Percentiles rank a stretch among this genome's conserved stretches.
phyloP scores from a whole-genome alignment of 2,329 filamentous ascomycete genomes.

The Diaporthe helianthi region DNA sequence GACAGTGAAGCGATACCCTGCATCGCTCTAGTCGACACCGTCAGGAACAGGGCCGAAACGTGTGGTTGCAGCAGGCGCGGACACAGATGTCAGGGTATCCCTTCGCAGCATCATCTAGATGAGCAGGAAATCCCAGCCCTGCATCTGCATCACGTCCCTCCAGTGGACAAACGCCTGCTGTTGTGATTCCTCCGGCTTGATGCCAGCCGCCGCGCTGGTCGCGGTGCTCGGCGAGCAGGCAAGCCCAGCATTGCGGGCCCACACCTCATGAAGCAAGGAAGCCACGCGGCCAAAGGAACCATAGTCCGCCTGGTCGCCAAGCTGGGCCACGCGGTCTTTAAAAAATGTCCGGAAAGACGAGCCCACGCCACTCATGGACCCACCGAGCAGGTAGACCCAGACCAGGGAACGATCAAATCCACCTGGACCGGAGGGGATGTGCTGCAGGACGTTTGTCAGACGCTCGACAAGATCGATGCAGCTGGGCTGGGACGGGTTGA shows the following conservation, averaged over 20 bases:
- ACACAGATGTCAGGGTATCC: slow-evolving; percentile 33
- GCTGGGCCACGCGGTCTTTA: slow-evolving; percentile 72
- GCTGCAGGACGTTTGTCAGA: slow-evolving; percentile 77
- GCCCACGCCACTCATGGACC: slow-evolving; percentile 74
- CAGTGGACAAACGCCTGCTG: slow-evolving; percentile 75
- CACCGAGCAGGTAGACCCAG: slow-evolving; percentile 92
- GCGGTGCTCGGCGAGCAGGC: slow-evolving; percentile 46
- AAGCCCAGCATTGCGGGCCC: slow-evolving; percentile 73
- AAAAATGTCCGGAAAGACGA: slow-evolving; percentile 83
- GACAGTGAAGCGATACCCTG: slow-evolving; percentile 27
- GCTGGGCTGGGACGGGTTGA: slow-evolving; percentile 75
- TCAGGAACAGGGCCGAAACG: slow-evolving; percentile 34
- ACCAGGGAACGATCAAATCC: slow-evolving; percentile 91
- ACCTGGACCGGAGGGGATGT: slow-evolving; percentile 79
- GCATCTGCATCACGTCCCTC: slow-evolving; percentile 91
- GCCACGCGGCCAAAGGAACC: slow-evolving; percentile 88
- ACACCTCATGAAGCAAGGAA: slow-evolving; percentile 81
- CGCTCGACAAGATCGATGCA: slow-evolving; percentile 80
- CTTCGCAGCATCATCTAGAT: slow-evolving; percentile 60
- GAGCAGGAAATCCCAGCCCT: slow-evolving; percentile 91
- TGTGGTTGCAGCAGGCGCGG: slow-evolving; percentile 11
- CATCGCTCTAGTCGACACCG: slow-evolving; percentile 30
- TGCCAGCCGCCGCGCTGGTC: slow-evolving; percentile 46
- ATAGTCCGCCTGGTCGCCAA: slow-evolving; percentile 79
- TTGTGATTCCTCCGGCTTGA: slow-evolving; percentile 40